phyloP scores from a whole-genome alignment of 2,329 filamentous ascomycete species.

The Chalaropsis ovoidea region DNA sequence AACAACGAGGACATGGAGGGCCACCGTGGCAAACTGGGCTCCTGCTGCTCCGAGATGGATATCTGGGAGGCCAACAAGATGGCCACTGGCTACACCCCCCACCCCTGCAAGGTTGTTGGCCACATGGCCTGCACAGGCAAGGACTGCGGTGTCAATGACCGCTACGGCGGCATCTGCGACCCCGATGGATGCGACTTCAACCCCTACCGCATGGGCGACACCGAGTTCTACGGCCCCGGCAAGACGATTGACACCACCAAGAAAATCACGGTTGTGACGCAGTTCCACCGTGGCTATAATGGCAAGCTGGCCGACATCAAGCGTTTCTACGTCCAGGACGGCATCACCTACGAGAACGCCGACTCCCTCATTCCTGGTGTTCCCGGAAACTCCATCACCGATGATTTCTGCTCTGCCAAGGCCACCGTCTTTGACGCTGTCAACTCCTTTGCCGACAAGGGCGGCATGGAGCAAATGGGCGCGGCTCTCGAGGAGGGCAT shows the following conservation, averaged over 20 bases:
- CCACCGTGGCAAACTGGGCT: constrained; percentile 39
- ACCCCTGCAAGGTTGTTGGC: constrained; percentile 38
- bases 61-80: constrained; percentile 50
- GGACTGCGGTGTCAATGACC: constrained; percentile 40
- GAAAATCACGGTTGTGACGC: constrained; percentile 52
- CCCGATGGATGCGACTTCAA: constrained; percentile 58
- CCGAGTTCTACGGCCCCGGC: constrained; percentile 49
- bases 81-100: constrained; percentile 47
- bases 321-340: constrained; percentile 52
- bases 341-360: constrained; percentile 41
- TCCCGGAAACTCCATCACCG: constrained; percentile 50
- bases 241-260: constrained; percentile 47
- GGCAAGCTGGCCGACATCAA: constrained; percentile 37
- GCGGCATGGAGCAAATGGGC: constrained; percentile 48
- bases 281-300: constrained; percentile 36
- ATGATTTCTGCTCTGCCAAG: constrained; percentile 44
- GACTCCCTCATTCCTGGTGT: constrained; percentile 33
- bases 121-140: constrained; percentile 26
- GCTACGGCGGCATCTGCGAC: constrained; percentile 51
- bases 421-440: constrained; percentile 26
- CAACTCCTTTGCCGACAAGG: constrained; percentile 40
- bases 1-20: constrained; percentile 38
- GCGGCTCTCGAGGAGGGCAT: constrained; percentile 47
- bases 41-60: constrained; percentile 51
- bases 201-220: constrained; percentile 52